These are phyloP conservation scores for Coniosporium tulheliwenetii DNA, from an alignment of 2,329 filamentous ascomycete species.

Conservation along the genomic window DNA sequence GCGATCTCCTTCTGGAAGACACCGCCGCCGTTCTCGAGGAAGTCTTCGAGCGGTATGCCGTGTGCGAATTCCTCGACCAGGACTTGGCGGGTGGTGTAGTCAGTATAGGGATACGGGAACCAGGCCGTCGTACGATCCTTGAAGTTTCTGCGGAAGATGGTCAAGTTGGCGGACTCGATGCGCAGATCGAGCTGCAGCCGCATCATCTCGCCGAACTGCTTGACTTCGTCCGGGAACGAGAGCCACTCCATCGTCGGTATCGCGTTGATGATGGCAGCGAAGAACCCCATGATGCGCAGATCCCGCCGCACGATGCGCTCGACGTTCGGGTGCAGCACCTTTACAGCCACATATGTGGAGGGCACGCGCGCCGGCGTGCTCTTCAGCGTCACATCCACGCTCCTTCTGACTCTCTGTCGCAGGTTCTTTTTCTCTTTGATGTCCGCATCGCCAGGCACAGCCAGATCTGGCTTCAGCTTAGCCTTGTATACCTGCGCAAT, in stretches of 20 bases:
- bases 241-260: conserved; percentile 96
- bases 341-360: conserved; percentile 85
- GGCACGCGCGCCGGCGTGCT: conserved; percentile 72
- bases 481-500: conserved; percentile 98
- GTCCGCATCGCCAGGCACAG: conserved; percentile 43
- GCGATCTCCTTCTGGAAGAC: conserved; percentile 90
- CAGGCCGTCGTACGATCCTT: conserved; percentile 79
- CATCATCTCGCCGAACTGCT: conserved; percentile 98
- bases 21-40: conserved; percentile 81
- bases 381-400: conserved; percentile 76
- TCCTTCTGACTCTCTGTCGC: conserved; percentile 56
- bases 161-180: conserved; percentile 84
- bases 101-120: conserved; percentile 88
- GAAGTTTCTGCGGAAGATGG: conserved; percentile 81
- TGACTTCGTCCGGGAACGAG: conserved; percentile 84
- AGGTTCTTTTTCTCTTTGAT: conserved; percentile 36
- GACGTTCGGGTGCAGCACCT: conserved; percentile 84
- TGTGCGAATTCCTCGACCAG: conserved; percentile 92
- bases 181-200: conserved; percentile 86
- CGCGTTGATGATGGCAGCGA: conserved; percentile 66
- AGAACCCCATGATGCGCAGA: conserved; percentile 84
- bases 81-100: conserved; percentile 84
- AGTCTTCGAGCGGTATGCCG: conserved; percentile 79
- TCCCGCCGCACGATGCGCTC: conserved; percentile 84
- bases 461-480: conserved; percentile 68